phyloP scores from a whole-genome alignment of 352 stramenopile genomes.

The Globisporangium nodosum region DNA sequence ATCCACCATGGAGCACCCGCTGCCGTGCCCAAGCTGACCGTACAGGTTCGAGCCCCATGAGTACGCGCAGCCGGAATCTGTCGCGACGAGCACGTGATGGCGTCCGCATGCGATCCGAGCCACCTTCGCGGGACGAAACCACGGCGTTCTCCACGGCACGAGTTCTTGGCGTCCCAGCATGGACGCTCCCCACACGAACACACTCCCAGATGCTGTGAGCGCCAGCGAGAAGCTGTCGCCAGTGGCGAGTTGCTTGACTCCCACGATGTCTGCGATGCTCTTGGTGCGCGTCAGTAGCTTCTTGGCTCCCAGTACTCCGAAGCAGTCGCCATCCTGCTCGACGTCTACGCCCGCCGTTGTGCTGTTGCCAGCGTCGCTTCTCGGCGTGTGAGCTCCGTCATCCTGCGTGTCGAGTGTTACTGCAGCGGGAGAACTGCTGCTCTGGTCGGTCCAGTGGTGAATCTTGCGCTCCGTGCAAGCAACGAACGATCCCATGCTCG shows the following conservation, averaged over 20 bases:
- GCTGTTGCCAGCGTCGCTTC: background rate
- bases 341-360: conserved; percentile 10
- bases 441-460: conserved; percentile 27
- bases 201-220: conserved; percentile 19
- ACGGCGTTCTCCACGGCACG: conserved; percentile 13
- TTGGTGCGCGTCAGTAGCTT: conserved; percentile 40
- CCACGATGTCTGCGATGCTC: conserved; percentile 31
- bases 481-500: conserved; percentile 17
- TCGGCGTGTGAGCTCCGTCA: background rate
- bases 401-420: background rate
- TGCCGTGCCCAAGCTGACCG: conserved; percentile 50
- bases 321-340: conserved; percentile 39
- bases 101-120: conserved; percentile 36
- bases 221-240: conserved; percentile 32
- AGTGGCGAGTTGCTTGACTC: conserved; percentile 29
- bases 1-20: conserved; percentile 14
- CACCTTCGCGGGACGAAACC: conserved; percentile 18
- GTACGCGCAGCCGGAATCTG: conserved; percentile 26
- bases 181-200: conserved; percentile 34
- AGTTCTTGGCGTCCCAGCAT: conserved; percentile 7
- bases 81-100: conserved; percentile 31
- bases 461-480: conserved; percentile 31
- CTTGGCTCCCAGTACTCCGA: conserved; percentile 35
- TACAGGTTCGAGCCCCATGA: conserved; percentile 63
- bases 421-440: background rate